Evolutionary conservation across 345 rosid species (phyloP).

Genomic region (Luvunga scandens): DNA sequence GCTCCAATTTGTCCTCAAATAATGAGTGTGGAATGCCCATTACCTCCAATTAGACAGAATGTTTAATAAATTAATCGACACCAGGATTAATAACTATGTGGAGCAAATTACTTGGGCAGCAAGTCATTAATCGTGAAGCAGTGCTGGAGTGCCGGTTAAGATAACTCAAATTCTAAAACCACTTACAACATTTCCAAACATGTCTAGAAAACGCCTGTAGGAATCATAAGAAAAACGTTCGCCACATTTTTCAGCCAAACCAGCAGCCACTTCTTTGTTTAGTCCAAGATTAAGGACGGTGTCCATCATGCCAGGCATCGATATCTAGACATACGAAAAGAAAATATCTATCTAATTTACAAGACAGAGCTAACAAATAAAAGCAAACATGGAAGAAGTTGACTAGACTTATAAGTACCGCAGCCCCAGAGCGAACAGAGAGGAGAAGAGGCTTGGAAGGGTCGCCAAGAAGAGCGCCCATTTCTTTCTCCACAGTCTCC

Average conservation of each 20-base stretch:
- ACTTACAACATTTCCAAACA: slow-evolving; percentile 94
- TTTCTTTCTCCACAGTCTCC: slow-evolving; percentile 54
- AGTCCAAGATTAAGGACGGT: slow-evolving; percentile 97
- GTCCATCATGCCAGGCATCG: slow-evolving; percentile 99
- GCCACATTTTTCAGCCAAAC: slow-evolving; percentile 77
- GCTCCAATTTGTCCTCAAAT: slow-evolving; percentile 74
- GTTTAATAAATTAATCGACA: slow-evolving; percentile 9
- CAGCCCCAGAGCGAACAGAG: slow-evolving; percentile 98
- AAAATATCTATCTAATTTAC: neutral
- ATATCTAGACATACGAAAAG: slow-evolving; percentile 42
- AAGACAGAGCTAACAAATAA: neutral
- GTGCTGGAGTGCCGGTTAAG: neutral
- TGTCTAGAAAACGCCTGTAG: slow-evolving; percentile 84
- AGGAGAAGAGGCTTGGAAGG: slow-evolving; percentile 85
- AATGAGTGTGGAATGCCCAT: slow-evolving; percentile 81
- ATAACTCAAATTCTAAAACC: slow-evolving; percentile 13
- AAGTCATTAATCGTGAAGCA: slow-evolving; percentile 7
- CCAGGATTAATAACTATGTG: neutral
- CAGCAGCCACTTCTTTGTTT: slow-evolving; percentile 75
- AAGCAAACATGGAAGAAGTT: neutral
- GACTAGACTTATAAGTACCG: slow-evolving; percentile 45
- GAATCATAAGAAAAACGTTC: slow-evolving; percentile 94
- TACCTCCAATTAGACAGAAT: slow-evolving; percentile 44
- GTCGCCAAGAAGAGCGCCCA: slow-evolving; percentile 80
- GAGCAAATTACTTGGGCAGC: neutral